These are phyloP conservation scores for Cercophora newfieldiana DNA, from an alignment of 495 filamentous ascomycete species.

Conservation along the genomic window DNA sequence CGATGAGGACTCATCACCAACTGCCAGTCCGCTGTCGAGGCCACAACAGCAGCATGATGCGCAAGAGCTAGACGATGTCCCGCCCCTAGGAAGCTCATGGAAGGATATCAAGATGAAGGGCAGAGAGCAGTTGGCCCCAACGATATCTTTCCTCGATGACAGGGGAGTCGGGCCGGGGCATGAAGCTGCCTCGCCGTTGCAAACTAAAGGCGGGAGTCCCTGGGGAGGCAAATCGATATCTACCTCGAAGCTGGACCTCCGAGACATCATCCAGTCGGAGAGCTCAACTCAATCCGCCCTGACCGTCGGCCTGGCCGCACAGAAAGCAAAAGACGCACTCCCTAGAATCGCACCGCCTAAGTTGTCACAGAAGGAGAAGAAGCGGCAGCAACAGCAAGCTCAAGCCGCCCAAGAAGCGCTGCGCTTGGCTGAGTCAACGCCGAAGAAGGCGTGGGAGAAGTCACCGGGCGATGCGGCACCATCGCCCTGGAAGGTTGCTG, in stretches of 20 bases:
- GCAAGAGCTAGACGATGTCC: slow-evolving; percentile 23
- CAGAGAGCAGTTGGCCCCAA: slow-evolving; percentile 2
- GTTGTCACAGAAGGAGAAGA: slow-evolving; percentile 87
- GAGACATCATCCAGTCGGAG: slow-evolving; percentile 81
- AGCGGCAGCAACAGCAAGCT: slow-evolving; percentile 68
- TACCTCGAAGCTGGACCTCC: slow-evolving; percentile 69
- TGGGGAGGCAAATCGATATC: slow-evolving; percentile 63
- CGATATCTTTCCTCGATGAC: neutral
- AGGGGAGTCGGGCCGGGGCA: neutral
- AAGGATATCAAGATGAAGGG: slow-evolving; percentile 23
- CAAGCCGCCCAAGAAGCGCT: slow-evolving; percentile 43
- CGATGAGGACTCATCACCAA: slow-evolving; percentile 55
- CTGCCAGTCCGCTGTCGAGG: slow-evolving; percentile 24
- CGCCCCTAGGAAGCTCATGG: slow-evolving; percentile 27
- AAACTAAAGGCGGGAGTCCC: slow-evolving; percentile 41
- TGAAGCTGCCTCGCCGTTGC: slow-evolving; percentile 10
- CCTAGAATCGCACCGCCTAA: slow-evolving; percentile 49
- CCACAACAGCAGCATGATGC: slow-evolving; percentile 15
- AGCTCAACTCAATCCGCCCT: slow-evolving; percentile 66
- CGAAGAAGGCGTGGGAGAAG: slow-evolving; percentile 39
- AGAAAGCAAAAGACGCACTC: slow-evolving; percentile 40
- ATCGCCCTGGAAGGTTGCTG: slow-evolving; percentile 73
- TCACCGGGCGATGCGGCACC: slow-evolving; percentile 32
- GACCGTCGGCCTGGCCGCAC: slow-evolving; percentile 66
- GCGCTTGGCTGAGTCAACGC: slow-evolving; percentile 15